phyloP scores from a whole-genome alignment of 164 flowering plant species.

The Tinospora cordifolia region DNA sequence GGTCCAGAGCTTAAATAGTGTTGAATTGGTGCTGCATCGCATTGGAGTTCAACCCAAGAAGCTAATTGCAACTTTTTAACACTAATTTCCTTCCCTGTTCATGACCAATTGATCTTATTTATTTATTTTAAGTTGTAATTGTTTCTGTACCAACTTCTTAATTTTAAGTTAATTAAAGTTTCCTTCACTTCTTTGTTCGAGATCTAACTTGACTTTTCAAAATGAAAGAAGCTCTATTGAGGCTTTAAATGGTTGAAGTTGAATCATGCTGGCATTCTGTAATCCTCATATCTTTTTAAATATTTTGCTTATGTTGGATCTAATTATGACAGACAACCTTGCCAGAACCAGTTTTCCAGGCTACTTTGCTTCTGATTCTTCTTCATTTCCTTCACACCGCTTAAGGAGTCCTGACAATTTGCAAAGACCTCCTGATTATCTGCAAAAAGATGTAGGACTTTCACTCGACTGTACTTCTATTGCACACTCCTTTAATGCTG shows the following conservation, averaged over 20 bases:
- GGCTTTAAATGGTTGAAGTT: not conserved
- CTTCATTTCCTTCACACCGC: slow-evolving; percentile 24
- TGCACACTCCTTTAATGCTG: not conserved
- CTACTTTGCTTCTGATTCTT: slow-evolving; percentile 32
- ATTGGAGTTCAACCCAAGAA: not conserved
- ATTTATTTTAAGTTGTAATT: not conserved
- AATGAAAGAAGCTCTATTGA: not conserved
- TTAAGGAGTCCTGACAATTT: slow-evolving; percentile 20
- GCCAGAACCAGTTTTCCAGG: slow-evolving; percentile 38
- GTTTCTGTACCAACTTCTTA: not conserved
- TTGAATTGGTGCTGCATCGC: too few relatives aligned
- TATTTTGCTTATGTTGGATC: slow-evolving; percentile 12
- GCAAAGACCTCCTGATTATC: slow-evolving; percentile 26
- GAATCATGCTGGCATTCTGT: not conserved
- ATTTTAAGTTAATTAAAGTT: not conserved
- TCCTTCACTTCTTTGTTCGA: not conserved
- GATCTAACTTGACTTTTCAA: not conserved
- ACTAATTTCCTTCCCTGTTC: not conserved
- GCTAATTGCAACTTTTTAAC: not conserved
- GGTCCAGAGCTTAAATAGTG: too few relatives aligned
- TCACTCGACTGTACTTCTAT: not conserved
- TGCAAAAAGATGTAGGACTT: slow-evolving; percentile 33
- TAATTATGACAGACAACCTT: slow-evolving; percentile 20
- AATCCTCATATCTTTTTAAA: not conserved
- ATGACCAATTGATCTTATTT: not conserved